Percentiles rank a stretch among this genome's conserved stretches.
Conservation (phyloP, 2,329 filamentous ascomycete species). For the Hypoxylon sp. region DNA sequence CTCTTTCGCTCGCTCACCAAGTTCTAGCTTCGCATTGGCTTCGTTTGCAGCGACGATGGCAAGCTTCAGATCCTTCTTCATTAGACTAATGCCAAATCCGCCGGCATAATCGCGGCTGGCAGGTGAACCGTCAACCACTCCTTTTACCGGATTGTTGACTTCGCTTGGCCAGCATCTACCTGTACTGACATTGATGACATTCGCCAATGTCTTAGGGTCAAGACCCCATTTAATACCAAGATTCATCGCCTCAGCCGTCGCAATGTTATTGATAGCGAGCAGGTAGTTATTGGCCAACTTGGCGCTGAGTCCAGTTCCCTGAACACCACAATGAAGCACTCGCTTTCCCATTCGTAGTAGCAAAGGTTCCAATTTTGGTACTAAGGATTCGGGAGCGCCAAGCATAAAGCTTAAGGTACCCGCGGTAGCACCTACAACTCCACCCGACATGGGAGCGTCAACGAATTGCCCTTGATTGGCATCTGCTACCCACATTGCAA, state of each 20-base stretch:
- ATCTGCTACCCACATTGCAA: slow-evolving; percentile 77
- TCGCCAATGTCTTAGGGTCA: slow-evolving; percentile 77
- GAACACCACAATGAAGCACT: slow-evolving; percentile 86
- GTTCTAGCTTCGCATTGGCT: slow-evolving; percentile 74
- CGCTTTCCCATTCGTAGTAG: slow-evolving; percentile 88
- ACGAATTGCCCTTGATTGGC: slow-evolving; percentile 83
- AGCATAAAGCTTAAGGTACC: slow-evolving; percentile 97
- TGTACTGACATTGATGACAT: slow-evolving; percentile 92
- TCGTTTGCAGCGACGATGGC: slow-evolving; percentile 80
- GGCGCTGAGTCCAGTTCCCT: slow-evolving; percentile 88
- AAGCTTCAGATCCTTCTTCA: slow-evolving; percentile 84
- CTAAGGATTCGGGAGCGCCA: slow-evolving; percentile 74
- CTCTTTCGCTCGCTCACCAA: slow-evolving; percentile 73
- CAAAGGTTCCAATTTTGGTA: slow-evolving; percentile 76
- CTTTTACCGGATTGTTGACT: slow-evolving; percentile 93
- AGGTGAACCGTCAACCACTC: slow-evolving; percentile 83
- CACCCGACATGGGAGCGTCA: slow-evolving; percentile 97
- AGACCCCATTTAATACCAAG: slow-evolving; percentile 74
- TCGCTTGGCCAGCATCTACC: slow-evolving; percentile 97
- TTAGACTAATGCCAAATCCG: slow-evolving; percentile 82
- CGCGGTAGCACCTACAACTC: slow-evolving; percentile 89
- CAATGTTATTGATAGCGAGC: slow-evolving; percentile 91
- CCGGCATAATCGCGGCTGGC: slow-evolving; percentile 82
- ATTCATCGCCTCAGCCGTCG: slow-evolving; percentile 77
- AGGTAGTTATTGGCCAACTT: slow-evolving; percentile 99